A percentile compares a stretch with the other conserved stretches of the same genome.
phyloP scores from a whole-genome alignment of 2,329 filamentous ascomycete genomes.

The Penicillium psychrosexuale region DNA sequence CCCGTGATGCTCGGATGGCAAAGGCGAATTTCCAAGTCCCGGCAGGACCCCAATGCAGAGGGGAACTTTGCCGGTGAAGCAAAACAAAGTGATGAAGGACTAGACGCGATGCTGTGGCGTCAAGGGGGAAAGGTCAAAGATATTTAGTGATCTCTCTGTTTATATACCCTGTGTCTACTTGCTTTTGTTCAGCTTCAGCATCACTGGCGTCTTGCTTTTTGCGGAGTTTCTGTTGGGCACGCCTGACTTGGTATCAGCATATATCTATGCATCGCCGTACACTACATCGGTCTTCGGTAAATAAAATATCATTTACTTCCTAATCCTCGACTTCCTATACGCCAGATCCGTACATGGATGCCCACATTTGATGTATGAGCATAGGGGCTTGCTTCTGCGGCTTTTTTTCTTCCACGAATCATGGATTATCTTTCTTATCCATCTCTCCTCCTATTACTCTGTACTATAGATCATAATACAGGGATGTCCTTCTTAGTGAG shows the following conservation, averaged over 20 bases:
- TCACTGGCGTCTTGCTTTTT: constrained; percentile 19
- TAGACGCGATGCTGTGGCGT: constrained; percentile 19
- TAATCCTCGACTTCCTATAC: background rate
- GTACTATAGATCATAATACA: background rate
- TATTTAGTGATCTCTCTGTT: constrained; percentile 21
- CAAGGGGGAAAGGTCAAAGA: constrained; percentile 30
- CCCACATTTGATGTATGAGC: background rate
- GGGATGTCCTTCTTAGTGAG: background rate
- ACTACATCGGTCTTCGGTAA: background rate
- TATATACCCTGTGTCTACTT: constrained; percentile 9
- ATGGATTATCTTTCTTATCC: too few relatives aligned
- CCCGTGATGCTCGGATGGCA: constrained; percentile 92
- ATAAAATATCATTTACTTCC: constrained; percentile 1
- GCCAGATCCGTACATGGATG: background rate
- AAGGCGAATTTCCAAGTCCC: constrained; percentile 61
- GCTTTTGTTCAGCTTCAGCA: constrained; percentile 18
- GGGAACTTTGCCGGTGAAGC: constrained; percentile 57
- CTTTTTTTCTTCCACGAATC: too few relatives aligned
- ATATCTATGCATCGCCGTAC: constrained; percentile 1
- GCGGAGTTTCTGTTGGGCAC: constrained; percentile 6
- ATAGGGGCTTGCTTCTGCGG: background rate
- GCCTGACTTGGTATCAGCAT: constrained; percentile 8
- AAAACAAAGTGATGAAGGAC: constrained; percentile 28
- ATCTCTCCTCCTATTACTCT: too few relatives aligned
- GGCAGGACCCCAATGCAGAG: constrained; percentile 56